Evolutionary conservation across 352 stramenopile genomes (phyloP), one percentile per base, ranked within the genome.

Genomic region (Phytophthora fragariae): DNA sequence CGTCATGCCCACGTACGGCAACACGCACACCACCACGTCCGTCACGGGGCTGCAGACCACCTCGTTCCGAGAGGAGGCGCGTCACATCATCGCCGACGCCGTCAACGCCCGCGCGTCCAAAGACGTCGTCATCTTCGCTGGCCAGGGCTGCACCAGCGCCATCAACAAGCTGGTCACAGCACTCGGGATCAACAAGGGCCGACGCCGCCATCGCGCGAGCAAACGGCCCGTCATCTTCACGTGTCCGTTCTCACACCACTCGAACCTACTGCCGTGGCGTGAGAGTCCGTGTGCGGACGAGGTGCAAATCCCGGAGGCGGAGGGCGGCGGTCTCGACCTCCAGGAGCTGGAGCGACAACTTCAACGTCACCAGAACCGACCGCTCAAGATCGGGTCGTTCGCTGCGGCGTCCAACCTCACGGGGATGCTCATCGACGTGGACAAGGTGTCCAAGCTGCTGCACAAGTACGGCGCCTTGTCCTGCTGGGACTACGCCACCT

Each of bases 201-300:
- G 68, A 29, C 71, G 70, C 27, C 68, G 62, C 7, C 73, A 75
- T 41, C 73, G 73, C 17, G 49, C 64, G 5, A 62, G 62, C 17
- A 76, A 68, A 76, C 86, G 63, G 0, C 87, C 95, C 0, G 88
- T 98, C 8, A 92, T 99, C 59, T 95, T 98, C 56, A 92, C 94
- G 15, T 88, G 94, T 47, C 97, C 97, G 6, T 99, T 98, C 63
- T 98, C 99, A 76, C 97, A 99, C 79, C 98, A 99, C 77, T 99
- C 94, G 35, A 99, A 99, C 82, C 72, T 99, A 14, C 77, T 99
- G 10, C 97, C 97, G 5, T 99, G 97, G 97, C 78, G 97, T 53
- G 98, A 99, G 83, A 96, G 85, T 60, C 83, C 65, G 10, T 77
- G 68, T 62, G 89, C 87, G 1, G 86, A 97, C n/a, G 86, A 98